These are phyloP conservation scores for Clitoria ternatea DNA, from an alignment of 306 rosid genomes.

Conservation along the genomic window DNA sequence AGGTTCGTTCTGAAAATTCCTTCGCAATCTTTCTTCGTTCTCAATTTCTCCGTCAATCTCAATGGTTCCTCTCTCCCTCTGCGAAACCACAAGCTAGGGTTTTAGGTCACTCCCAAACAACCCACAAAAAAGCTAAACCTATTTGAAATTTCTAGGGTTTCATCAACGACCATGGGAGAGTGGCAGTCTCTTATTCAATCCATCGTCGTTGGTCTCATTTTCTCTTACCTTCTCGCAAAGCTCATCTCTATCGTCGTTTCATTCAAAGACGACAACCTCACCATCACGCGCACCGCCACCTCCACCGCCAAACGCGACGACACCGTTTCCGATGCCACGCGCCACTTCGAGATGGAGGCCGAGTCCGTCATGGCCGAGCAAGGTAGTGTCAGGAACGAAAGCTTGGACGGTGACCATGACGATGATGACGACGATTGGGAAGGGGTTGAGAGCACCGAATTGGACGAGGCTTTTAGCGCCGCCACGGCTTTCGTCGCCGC, in stretches of 20 bases:
- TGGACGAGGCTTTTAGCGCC: constrained; percentile 87
- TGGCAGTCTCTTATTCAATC: constrained; percentile 88
- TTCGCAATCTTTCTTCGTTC: constrained; percentile 26
- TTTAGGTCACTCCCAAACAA: neutral
- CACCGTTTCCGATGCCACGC: neutral
- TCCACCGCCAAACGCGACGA: neutral
- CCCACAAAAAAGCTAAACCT: neutral
- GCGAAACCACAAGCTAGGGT: constrained; percentile 28
- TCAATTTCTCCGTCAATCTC: constrained; percentile 1
- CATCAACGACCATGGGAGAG: constrained; percentile 48
- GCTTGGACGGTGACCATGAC: constrained; percentile 42
- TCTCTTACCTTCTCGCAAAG: constrained; percentile 93
- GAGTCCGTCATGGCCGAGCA: constrained; percentile 86
- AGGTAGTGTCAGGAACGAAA: constrained; percentile 73
- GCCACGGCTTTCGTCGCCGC: constrained; percentile 89
- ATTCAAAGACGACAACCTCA: constrained; percentile 79
- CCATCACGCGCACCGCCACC: constrained; percentile 39
- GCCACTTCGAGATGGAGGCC: constrained; percentile 52
- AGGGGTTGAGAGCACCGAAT: constrained; percentile 91
- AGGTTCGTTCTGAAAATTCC: neutral
- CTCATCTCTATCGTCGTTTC: constrained; percentile 81
- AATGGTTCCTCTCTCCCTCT: neutral
- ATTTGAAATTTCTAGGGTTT: constrained; percentile 30
- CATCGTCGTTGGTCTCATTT: constrained; percentile 74
- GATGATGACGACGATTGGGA: constrained; percentile 87